Evolutionary conservation across 768 basidiomycete genomes (phyloP), one percentile per base, ranked within the genome.

Genomic region (Tulasnella sp.): DNA sequence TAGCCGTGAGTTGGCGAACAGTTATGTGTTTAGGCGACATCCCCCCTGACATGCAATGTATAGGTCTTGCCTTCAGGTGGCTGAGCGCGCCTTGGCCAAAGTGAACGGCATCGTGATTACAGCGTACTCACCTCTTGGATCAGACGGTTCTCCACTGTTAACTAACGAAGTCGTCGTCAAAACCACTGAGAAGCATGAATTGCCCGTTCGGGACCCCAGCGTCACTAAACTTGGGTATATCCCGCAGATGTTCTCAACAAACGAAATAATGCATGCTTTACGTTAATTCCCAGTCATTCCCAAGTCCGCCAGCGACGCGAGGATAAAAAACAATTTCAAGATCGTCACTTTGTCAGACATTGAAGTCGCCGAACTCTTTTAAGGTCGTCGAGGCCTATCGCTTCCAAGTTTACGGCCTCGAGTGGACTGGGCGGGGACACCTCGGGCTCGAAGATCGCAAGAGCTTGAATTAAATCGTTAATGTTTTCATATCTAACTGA

Each of bases 51-150:
- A 38, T 38, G 5, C 34, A n/a, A 15, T 30, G 3, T 15, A 17
- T 26, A 56, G 55, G 5, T 56, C 55, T 42, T 56, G 55, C 29
- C 55, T 41, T 17, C 55, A 56, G 87, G 13, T 79, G 90, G 55
- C 76, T 83, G 54, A 77, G 7, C 55, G 55, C 24, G 43, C 74
- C 41, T 90, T 79, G 73, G 84, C 82, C 74, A 80, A 82, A 66
- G 72, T 77, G 62, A 80, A 86, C 67, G 77, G 77, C 52, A 88
- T 90, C 67, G 82, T 86, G 64, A 70, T 92, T 60, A 79, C 79
- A n/a, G 79, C 80, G 0, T 83, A 82, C 72, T 76, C 72, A 29
- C 88, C 88, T 4, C 80, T 92, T 2, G 89, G 90, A 45, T 65
- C 58, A 4, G 55, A 63, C 30, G 61, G 59, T 48, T 65, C 68